Evolutionary conservation across 2,329 filamentous ascomycete species (phyloP), one percentile per base, ranked within the genome.

Genomic region (Hypomyces perniciosus): DNA sequence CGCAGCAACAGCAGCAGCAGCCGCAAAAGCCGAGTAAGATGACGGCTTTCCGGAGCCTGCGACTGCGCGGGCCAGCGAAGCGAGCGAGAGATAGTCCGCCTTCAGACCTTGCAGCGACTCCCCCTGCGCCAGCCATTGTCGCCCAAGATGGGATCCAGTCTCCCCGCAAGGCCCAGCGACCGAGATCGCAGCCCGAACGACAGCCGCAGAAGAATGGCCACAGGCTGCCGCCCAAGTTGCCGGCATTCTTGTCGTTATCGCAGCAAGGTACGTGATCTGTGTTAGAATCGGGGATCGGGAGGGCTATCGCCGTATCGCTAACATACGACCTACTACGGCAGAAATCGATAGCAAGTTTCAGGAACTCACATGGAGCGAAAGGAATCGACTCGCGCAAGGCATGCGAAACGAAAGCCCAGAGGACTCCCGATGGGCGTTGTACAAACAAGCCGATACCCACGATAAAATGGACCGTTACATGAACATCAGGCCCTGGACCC

Each of bases 401-500:
- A 50, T 62, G 8, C 64, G 66, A 49, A 72, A 73, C 63, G 63
- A 68, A 9, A 53, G 48, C 40, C 56, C 62, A 26, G 52, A 61
- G 6, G 61, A 68, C 26, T 61, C 57, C 47, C 66, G 58, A 56
- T 72, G 70, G 70, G 59, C 59, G 6, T 59, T 61, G 26, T 70
- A 64, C 50, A 67, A 67, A 51, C 68, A 70, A 46, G 53, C 59
- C 8, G 65, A 70, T 34, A 50, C 47, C 5, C 57, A 60, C 35
- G 56, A 59, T 47, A 63, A 61, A 53, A 71, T 92, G 58, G 95
- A 97, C 68, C 84, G 93, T 50, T 99, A 97, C 70, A 68, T 77
- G 48, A 96, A 97, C 64, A 89, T 99, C 56, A 86, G 91, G 64
- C 90, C 91, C 0, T 99, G 88, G 83, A 84, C 86, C 55, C 84